Conservation (phyloP, 306 rosid genomes). For the Pterocarpus macrocarpus region DNA sequence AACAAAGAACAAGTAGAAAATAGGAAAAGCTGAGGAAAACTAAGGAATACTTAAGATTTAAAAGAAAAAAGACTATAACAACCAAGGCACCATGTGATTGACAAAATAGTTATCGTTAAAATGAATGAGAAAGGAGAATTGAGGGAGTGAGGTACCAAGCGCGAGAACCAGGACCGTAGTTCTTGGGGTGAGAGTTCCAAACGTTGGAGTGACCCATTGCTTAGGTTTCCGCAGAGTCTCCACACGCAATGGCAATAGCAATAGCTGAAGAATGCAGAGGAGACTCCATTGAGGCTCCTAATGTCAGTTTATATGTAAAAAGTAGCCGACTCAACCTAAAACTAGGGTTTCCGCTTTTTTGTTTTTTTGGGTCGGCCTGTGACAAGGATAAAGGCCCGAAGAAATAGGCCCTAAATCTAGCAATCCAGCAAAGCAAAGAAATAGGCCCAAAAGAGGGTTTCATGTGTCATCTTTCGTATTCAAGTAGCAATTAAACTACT, state of each 20-base stretch:
- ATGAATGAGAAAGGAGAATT: neutral
- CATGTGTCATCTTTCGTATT: no score
- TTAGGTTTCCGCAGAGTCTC: neutral
- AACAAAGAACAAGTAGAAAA: no score
- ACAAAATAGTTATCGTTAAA: no score
- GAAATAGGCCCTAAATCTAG: neutral
- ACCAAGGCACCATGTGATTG: no score
- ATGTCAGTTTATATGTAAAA: slow-evolving; percentile 17
- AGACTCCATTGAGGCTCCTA: rapidly evolving
- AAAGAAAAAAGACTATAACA: no score
- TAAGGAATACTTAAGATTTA: no score
- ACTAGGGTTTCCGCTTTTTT: slow-evolving; percentile 34
- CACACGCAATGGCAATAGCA: neutral
- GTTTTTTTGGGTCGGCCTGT: neutral
- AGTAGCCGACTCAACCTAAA: neutral
- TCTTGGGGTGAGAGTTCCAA: slow-evolving; percentile 98
- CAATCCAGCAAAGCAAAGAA: neutral
- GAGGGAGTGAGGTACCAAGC: slow-evolving; percentile 61
- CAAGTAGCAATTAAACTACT: no score
- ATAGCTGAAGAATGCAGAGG: neutral
- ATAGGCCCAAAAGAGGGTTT: neutral
- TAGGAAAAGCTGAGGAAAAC: no score
- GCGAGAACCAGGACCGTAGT: slow-evolving; percentile 95
- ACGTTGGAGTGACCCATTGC: slow-evolving; percentile 93
- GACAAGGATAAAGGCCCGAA: neutral